Evolutionary conservation across 345 rosid genomes (phyloP), one percentile per base, ranked within the genome.

Genomic region (Nasturtium officinale): DNA sequence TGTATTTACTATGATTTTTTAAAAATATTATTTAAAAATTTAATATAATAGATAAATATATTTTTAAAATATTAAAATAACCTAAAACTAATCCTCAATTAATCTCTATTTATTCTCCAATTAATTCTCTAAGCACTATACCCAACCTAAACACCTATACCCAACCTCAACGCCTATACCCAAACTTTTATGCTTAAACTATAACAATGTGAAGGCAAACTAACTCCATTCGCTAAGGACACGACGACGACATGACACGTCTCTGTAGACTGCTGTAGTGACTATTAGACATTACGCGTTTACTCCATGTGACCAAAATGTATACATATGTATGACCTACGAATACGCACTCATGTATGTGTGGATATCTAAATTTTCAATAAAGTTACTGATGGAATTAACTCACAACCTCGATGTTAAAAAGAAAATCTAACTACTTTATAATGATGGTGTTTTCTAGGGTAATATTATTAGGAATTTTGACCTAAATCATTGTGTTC

Each of bases 401-500:
- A 69, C 52, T 76, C 63, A 76, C 79, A 68, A 61, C 79, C 79
- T 76, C 70, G 75, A 76, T 76, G 74, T 61, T 75, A 33, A 53
- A 75, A 55, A 69, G 43, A 42, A 18, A 53, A 61, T 76, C 54
- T 70, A 76, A 47, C 66, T 28, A 57, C 79, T 70, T 56, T 70
- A 6, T n/a, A 69, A 76, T 76, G 66, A 76, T 76, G 43, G 50
- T 55, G 75, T 69, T 63, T 62, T 69, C 71, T 55, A 76, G 71
- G 75, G 79, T 76, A 46, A 65, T 10, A 48, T 56, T 70, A 63
- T 76, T 46, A 28, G 60, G 43, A 63, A 53, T 69, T 43, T 69
- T 76, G 66, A 76, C 79, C 60, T 69, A 62, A 70, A 76, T 76
- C 71, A 76, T 70, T 76, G 71, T 70, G 76, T 56, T 76, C 79